Conservation (phyloP, 2,329 filamentous ascomycete species). For the Colletotrichum sp. region DNA sequence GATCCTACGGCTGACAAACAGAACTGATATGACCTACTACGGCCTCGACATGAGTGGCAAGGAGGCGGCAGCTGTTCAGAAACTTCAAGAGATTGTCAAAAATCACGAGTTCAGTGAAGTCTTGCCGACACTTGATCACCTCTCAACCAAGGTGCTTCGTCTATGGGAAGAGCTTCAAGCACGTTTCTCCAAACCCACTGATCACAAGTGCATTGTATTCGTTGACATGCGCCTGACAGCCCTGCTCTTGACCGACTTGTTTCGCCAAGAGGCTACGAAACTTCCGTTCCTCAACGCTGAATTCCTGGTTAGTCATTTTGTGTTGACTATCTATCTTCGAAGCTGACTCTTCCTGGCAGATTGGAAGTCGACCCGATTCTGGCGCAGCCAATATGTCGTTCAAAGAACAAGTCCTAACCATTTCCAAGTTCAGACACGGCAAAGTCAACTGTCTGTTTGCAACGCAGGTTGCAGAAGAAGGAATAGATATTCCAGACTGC, state of each 20-base stretch:
- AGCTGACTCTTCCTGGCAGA: neutral
- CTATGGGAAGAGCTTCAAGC: constrained; percentile 65
- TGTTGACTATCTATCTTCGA: neutral
- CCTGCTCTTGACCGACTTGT: constrained; percentile 71
- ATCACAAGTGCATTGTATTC: constrained; percentile 83
- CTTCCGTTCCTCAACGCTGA: constrained; percentile 64
- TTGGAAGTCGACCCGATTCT: constrained; percentile 6
- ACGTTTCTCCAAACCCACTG: constrained; percentile 63
- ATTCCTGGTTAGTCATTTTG: constrained; percentile 57
- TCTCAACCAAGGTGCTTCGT: constrained; percentile 76
- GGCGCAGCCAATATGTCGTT: constrained; percentile 57
- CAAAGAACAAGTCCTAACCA: constrained; percentile 73
- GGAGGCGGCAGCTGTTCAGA: constrained; percentile 59
- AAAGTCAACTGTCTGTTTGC: constrained; percentile 68
- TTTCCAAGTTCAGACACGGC: constrained; percentile 67
- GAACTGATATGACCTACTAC: constrained; percentile 38
- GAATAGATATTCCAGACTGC: constrained; percentile 71
- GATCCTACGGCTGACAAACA: constrained; percentile 62
- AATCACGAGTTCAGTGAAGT: constrained; percentile 48
- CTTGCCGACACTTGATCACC: constrained; percentile 28
- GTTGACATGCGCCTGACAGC: constrained; percentile 81
- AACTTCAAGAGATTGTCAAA: constrained; percentile 62
- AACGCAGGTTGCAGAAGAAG: constrained; percentile 71
- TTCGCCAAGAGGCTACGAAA: constrained; percentile 58
- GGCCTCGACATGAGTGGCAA: constrained; percentile 45